These are phyloP conservation scores for Colletotrichum brevisporum DNA, from an alignment of 2,329 filamentous ascomycete species.

Conservation along the genomic window DNA sequence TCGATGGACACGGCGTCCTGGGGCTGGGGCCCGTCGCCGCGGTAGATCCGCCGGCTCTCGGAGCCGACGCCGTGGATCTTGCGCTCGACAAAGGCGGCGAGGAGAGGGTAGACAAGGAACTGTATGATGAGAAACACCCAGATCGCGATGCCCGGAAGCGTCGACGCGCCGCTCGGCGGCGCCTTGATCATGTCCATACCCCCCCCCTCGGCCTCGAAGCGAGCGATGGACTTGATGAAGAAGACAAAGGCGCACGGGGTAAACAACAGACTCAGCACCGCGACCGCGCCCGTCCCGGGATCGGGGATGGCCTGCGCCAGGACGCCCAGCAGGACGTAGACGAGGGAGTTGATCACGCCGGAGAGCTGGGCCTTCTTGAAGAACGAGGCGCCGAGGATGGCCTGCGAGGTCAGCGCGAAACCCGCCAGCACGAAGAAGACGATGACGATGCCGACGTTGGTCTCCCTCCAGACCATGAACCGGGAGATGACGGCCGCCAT, in stretches of 20 bases:
- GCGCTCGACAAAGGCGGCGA: conserved; percentile 82
- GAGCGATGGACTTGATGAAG: conserved; percentile 81
- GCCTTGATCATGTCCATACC: conserved; percentile 72
- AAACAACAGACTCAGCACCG: conserved; percentile 82
- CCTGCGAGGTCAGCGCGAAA: conserved; percentile 82
- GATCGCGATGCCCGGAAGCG: conserved; percentile 79
- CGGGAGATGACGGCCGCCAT: conserved; percentile 74
- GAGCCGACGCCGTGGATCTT: conserved; percentile 64
- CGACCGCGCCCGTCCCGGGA: conserved; percentile 74
- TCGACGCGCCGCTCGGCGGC: conserved; percentile 77
- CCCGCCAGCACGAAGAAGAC: conserved; percentile 83
- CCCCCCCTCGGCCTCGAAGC: conserved; percentile 76
- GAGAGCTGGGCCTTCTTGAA: conserved; percentile 91
- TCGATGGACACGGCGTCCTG: conserved; percentile 76
- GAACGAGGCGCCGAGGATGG: conserved; percentile 84
- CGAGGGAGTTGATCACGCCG: conserved; percentile 82
- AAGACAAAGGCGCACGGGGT: conserved; percentile 90
- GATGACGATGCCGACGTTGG: conserved; percentile 75
- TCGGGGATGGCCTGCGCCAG: conserved; percentile 81
- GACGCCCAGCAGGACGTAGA: conserved; percentile 82
- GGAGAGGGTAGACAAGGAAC: conserved; percentile 80
- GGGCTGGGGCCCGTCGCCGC: conserved; percentile 53
- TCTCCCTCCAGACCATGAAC: conserved; percentile 73
- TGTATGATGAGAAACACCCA: conserved; percentile 85
- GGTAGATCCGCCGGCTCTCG: conserved; percentile 62